Evolutionary conservation across 192 early-diverging fungal genomes (phyloP).

Genomic region (Coemansia erecta): DNA sequence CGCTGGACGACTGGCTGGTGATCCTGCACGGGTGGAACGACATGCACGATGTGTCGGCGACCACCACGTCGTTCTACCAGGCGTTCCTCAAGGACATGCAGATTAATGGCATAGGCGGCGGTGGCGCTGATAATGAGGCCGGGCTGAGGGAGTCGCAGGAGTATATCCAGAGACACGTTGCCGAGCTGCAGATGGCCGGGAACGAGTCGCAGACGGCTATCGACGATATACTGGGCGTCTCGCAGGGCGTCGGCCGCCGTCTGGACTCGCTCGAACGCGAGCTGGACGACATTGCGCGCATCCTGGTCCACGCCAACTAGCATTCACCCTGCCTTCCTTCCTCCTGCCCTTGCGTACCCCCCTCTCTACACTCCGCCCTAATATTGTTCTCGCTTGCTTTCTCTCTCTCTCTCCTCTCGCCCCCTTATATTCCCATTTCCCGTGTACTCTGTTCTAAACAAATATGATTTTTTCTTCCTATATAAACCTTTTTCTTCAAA

Average conservation of each 20-base stretch:
- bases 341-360: neutral
- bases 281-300: conserved; percentile 46
- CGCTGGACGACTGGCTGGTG: conserved; percentile 49
- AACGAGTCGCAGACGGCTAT: conserved; percentile 37
- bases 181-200: conserved; percentile 23
- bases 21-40: conserved; percentile 46
- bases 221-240: conserved; percentile 47
- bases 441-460: neutral
- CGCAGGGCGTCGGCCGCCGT: conserved; percentile 48
- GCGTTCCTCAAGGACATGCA: conserved; percentile 40
- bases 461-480: too few species aligned
- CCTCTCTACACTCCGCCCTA: neutral
- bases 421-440: neutral
- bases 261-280: conserved; percentile 48
- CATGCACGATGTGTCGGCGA: conserved; percentile 32
- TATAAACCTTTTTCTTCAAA: too few species aligned
- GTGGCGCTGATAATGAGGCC: neutral
- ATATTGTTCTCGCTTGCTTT: neutral
- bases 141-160: conserved; percentile 15
- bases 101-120: neutral
- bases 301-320: conserved; percentile 43
- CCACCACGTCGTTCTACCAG: conserved; percentile 34
- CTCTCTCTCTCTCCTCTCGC: neutral
- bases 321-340: neutral
- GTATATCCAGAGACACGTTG: conserved; percentile 29